A percentile compares a stretch with the other conserved stretches of the same genome.
phyloP scores from a whole-genome alignment of 2,329 filamentous ascomycete genomes.

The Hypoxylon sp. region DNA sequence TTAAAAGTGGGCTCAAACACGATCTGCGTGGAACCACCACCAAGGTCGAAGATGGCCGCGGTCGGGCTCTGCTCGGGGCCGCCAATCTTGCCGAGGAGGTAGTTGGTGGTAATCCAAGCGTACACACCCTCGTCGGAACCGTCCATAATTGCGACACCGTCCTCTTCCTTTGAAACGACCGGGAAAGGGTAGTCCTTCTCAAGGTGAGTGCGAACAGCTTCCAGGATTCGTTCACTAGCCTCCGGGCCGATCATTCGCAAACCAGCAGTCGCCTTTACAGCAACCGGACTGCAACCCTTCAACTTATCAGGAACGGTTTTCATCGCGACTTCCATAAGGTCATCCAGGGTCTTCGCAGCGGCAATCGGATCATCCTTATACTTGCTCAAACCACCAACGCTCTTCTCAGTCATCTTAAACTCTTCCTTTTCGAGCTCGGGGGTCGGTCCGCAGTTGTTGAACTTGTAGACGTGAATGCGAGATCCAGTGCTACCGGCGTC shows the following conservation, averaged over 20 bases:
- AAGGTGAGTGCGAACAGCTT: conserved; percentile 84
- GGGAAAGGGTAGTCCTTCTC: conserved; percentile 96
- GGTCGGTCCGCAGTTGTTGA: conserved; percentile 98
- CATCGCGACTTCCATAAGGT: conserved; percentile 88
- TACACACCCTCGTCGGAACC: conserved; percentile 97
- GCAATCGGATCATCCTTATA: conserved; percentile 88
- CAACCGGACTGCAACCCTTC: conserved; percentile 91
- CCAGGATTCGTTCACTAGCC: conserved; percentile 85
- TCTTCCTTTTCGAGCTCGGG: conserved; percentile 93
- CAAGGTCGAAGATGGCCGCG: conserved; percentile 95
- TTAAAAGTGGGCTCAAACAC: conserved; percentile 98
- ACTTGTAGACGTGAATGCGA: conserved; percentile 97
- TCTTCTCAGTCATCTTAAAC: conserved; percentile 94
- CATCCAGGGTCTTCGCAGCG: conserved; percentile 90
- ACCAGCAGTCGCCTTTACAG: conserved; percentile 98
- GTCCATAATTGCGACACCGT: conserved; percentile 97
- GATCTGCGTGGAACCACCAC: conserved; percentile 97
- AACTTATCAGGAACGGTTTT: conserved; percentile 87
- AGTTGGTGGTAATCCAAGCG: conserved; percentile 99
- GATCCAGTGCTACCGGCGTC: conserved; percentile 98
- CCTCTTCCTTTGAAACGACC: conserved; percentile 85
- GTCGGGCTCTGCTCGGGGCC: conserved; percentile 90
- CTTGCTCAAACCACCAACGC: conserved; percentile 85
- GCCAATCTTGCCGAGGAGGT: conserved; percentile 97
- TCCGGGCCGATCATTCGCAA: conserved; percentile 87